These are phyloP conservation scores for Thielaviopsis punctulata DNA, from an alignment of 2,329 filamentous ascomycete genomes.

Conservation along the genomic window DNA sequence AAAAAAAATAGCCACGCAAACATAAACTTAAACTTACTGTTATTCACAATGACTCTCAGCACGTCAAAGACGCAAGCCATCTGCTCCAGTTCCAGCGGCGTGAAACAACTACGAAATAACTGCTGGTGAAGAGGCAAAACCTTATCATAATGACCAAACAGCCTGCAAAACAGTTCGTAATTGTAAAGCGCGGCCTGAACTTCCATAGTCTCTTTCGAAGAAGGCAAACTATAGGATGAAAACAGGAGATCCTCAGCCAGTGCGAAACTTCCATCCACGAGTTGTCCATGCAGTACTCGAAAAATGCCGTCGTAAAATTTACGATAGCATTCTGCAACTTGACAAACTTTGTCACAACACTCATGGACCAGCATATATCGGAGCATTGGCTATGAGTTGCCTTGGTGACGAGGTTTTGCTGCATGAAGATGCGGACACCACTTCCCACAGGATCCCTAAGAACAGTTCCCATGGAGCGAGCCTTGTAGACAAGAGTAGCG, in stretches of 20 bases:
- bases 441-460: not conserved
- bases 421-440: not conserved
- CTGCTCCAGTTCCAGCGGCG: conserved; percentile 9
- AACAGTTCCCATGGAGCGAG: conserved; percentile 1
- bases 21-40: not conserved
- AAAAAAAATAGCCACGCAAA: no score
- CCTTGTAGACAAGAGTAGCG: conserved; percentile 2
- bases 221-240: not conserved
- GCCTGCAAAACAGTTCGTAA: conserved; percentile 8
- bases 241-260: not conserved
- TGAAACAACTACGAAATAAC: conserved; percentile 7
- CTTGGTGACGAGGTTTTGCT: not conserved
- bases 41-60: not conserved
- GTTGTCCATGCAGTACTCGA: not conserved
- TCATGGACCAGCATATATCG: not conserved
- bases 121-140: no score
- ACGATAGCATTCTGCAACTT: not conserved
- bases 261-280: conserved; percentile 6
- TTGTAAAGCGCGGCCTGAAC: conserved; percentile 8
- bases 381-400: no score
- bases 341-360: not conserved
- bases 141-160: conserved; percentile 11
- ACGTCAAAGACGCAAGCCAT: conserved; percentile 9
- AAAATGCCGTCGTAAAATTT: not conserved
- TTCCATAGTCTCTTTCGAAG: not conserved